Evolutionary conservation across 2,329 filamentous ascomycete species (phyloP), one percentile per base, ranked within the genome.

Genomic region (Colletotrichum sp.): DNA sequence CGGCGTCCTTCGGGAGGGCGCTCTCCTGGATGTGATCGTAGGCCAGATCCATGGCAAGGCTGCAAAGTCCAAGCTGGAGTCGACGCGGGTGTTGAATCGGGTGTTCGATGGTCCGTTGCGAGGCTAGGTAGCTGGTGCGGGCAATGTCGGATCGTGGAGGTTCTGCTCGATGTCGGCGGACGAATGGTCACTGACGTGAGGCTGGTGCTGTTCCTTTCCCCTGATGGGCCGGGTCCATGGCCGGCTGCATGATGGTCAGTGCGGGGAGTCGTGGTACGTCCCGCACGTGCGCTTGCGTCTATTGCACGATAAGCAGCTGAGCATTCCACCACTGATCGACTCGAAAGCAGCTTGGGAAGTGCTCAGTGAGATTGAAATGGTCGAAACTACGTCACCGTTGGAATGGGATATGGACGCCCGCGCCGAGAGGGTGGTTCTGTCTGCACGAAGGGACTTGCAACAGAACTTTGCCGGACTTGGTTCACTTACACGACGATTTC

Each of bases 1-100:
- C 87, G 75, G 88, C 82, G 73, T 93, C 88, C 80, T 92, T 90
- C 52, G 91, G 88, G 77, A 95, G 90, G 67, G 92, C 91, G 83
- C 97, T 93, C 87, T 98, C 95, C 83, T 95, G 93, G 81, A 98
- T 98, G 85, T 98, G 96, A 83, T 99, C 97, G 90, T 98, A 99
- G 60, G 96, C 96, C 82, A 97, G 90, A 91, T 99, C 97, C 97
- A 99, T 98, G 78, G 78, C 73, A 52, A 69, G 43, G 58, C 58
- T 67, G 34, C 13, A 8, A 21, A 38, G 48, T 66, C 43, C 64
- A 48, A 72, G 62, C 70, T 67, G 16, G 34, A 65, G 18, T 36
- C 18, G 43, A 64, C 43, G 26, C 18, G 43, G 58, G 18, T 52
- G 18, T 65, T 67, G 24, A 56, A 7, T 56, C 13, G 70, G 32